Percentiles rank a stretch among this genome's conserved stretches.
Evolutionary conservation across 73 alveolate genomes (phyloP).

Genomic region (Paramecium primaurelia): DNA sequence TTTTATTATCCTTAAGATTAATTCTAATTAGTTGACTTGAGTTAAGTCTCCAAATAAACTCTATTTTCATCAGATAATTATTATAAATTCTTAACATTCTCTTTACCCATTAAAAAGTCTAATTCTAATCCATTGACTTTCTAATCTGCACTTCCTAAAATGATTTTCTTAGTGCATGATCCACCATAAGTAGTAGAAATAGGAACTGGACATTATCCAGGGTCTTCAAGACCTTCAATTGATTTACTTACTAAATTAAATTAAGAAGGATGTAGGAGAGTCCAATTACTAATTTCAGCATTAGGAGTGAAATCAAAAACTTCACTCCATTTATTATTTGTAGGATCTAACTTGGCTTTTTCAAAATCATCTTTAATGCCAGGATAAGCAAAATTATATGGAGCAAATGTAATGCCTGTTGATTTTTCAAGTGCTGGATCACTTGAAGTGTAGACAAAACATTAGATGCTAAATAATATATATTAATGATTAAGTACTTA

Average conservation of each 20-base stretch:
- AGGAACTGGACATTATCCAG: conserved; percentile 62
- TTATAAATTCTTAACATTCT: background rate
- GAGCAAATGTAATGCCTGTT: conserved; percentile 65
- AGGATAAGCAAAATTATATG: conserved; percentile 76
- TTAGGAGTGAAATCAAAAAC: conserved; percentile 76
- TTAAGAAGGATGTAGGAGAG: conserved; percentile 66
- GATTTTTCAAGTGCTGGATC: conserved; percentile 84
- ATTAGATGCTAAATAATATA: conserved; percentile 51
- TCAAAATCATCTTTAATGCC: conserved; percentile 50
- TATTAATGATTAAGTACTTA: conserved; percentile 39
- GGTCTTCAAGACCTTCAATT: conserved; percentile 71
- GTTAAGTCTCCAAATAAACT: background rate
- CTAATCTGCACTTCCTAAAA: conserved; percentile 52
- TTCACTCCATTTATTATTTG: conserved; percentile 75
- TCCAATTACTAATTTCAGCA: conserved; percentile 61
- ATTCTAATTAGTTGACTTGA: background rate
- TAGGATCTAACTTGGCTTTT: conserved; percentile 63
- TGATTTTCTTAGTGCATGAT: background rate
- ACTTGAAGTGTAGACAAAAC: conserved; percentile 63
- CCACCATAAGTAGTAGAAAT: conserved; percentile 78
- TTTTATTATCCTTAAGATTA: background rate
- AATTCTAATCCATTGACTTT: background rate
- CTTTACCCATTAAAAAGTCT: conserved; percentile 17
- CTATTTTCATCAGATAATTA: background rate
- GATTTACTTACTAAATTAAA: conserved; percentile 44